These are phyloP conservation scores for Aspergillus sp. DNA, from an alignment of 2,329 filamentous ascomycete genomes.

Conservation along the genomic window DNA sequence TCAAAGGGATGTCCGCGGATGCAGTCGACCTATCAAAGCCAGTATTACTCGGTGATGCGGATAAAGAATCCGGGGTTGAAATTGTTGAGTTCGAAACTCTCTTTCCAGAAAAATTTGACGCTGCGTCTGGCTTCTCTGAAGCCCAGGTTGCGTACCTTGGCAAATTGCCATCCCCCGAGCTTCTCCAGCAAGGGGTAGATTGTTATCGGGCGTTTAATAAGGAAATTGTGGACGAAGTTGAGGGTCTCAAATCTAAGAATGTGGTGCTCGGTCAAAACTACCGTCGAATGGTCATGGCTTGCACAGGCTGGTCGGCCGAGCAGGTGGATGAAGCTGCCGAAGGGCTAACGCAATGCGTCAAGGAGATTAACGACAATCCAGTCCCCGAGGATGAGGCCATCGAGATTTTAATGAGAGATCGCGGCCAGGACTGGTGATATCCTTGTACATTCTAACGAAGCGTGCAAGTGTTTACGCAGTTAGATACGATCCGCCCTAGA, in stretches of 20 bases:
- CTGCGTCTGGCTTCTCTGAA: slow-evolving; percentile 43
- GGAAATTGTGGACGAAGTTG: slow-evolving; percentile 65
- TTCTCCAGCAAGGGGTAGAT: slow-evolving; percentile 67
- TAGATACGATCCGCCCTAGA: slow-evolving; percentile 1
- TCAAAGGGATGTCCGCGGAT: slow-evolving; percentile 50
- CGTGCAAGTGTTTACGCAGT: slow-evolving; percentile 8
- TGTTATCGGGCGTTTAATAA: slow-evolving; percentile 71
- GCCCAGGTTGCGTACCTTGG: slow-evolving; percentile 45
- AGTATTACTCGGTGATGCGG: slow-evolving; percentile 49
- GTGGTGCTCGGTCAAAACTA: slow-evolving; percentile 86
- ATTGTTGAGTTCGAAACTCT: slow-evolving; percentile 34
- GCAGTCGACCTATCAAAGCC: slow-evolving; percentile 47
- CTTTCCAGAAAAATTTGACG: slow-evolving; percentile 40
- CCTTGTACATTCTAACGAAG: neutral
- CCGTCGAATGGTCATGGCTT: slow-evolving; percentile 81
- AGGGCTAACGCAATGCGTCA: slow-evolving; percentile 78
- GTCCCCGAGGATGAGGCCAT: slow-evolving; percentile 46
- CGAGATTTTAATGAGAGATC: slow-evolving; percentile 46
- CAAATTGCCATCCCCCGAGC: slow-evolving; percentile 58
- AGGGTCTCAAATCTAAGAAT: slow-evolving; percentile 72
- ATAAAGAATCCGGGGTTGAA: slow-evolving; percentile 42
- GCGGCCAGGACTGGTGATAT: slow-evolving; percentile 45
- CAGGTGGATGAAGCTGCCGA: slow-evolving; percentile 80
- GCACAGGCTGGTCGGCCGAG: slow-evolving; percentile 74
- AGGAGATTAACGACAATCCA: slow-evolving; percentile 66